These are phyloP conservation scores for Sphaerulina populicola DNA, from an alignment of 2,329 filamentous ascomycete genomes.

Conservation along the genomic window DNA sequence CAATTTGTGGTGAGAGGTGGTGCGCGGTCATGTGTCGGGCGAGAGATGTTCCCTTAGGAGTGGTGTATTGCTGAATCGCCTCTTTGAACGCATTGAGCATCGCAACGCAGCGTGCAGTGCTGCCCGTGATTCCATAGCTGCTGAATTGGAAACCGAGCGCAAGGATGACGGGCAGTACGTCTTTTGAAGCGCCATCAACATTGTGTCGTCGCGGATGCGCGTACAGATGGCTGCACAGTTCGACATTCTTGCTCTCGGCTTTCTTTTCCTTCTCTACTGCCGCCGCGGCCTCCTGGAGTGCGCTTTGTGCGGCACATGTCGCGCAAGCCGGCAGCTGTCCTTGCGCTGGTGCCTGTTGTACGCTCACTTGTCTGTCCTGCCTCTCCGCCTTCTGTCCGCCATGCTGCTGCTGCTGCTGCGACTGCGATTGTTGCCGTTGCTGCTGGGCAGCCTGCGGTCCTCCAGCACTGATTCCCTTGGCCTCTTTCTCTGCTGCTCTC, in stretches of 20 bases:
- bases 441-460: constrained; percentile 10
- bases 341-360: constrained; percentile 5
- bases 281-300: constrained; percentile 36
- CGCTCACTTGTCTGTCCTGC: constrained; percentile 25
- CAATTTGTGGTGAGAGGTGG: constrained; percentile 87
- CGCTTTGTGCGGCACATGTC: constrained; percentile 18
- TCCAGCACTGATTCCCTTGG: constrained; percentile 14
- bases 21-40: constrained; percentile 87
- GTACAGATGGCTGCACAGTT: constrained; percentile 63
- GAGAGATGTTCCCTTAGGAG: constrained; percentile 73
- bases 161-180: constrained; percentile 78
- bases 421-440: constrained; percentile 20
- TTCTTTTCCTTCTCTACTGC: constrained; percentile 48
- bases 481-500: constrained; percentile 48
- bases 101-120: constrained; percentile 76
- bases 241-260: constrained; percentile 51
- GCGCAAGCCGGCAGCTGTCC: constrained; percentile 28
- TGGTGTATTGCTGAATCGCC: constrained; percentile 89
- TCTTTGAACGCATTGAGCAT: constrained; percentile 84
- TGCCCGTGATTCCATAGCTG: constrained; percentile 79
- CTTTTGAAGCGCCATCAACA: constrained; percentile 54
- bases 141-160: constrained; percentile 84
- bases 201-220: constrained; percentile 62
- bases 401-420: constrained; percentile 33
- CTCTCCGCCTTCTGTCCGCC: constrained; percentile 28